These are phyloP conservation scores for Truncatella angustata DNA, from an alignment of 2,329 filamentous ascomycete genomes.

Conservation along the genomic window DNA sequence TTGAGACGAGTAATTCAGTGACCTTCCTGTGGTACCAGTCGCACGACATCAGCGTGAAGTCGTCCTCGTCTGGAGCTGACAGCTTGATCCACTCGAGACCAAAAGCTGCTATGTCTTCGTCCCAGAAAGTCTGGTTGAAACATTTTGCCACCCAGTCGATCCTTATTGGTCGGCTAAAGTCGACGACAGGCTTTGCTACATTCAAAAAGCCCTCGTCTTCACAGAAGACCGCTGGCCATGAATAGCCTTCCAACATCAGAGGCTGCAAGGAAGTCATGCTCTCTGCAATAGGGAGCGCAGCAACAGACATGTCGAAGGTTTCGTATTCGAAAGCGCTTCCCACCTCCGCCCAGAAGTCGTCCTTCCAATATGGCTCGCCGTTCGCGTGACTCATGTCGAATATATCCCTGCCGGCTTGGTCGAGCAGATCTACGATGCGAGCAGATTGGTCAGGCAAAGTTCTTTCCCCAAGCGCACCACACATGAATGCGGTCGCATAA, in stretches of 20 bases:
- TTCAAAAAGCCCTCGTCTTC: not conserved
- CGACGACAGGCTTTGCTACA: not conserved
- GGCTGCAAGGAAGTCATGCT: conserved; percentile 6
- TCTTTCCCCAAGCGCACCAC: not conserved
- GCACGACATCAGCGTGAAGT: not conserved
- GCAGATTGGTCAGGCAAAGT: not conserved
- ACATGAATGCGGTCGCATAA: not conserved
- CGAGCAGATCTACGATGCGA: not conserved
- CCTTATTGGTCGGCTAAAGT: conserved; percentile 15
- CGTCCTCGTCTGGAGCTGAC: not conserved
- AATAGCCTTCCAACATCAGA: not conserved
- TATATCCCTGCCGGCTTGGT: not conserved
- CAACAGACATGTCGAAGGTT: not conserved
- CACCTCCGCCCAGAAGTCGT: not conserved
- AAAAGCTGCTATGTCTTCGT: conserved; percentile 14
- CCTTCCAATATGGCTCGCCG: conserved; percentile 8
- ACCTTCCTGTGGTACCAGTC: not conserved
- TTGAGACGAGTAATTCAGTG: not conserved
- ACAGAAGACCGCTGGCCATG: conserved; percentile 5
- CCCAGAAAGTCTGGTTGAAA: conserved; percentile 26
- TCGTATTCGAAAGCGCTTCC: conserved; percentile 11
- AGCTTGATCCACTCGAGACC: conserved; percentile 18
- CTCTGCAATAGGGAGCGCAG: not conserved
- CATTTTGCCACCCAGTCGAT: conserved; percentile 19
- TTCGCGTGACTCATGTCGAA: not conserved